phyloP scores from a whole-genome alignment of 2,329 filamentous ascomycete species.

The Bipolaris oryzae region DNA sequence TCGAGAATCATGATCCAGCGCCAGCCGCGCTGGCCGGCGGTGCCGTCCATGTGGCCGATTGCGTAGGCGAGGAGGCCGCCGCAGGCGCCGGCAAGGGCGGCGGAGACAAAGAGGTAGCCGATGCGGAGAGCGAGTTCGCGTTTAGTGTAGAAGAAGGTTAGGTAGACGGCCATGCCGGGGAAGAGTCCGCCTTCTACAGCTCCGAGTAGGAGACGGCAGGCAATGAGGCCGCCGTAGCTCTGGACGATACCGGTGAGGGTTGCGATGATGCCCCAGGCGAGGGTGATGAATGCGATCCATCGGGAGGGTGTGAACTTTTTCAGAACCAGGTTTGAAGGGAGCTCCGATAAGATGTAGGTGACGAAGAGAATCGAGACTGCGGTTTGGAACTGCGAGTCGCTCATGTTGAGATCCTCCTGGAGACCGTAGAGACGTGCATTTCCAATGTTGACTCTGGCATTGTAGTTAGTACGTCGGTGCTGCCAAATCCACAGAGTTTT shows the following conservation, averaged over 20 bases:
- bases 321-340: constrained; percentile 55
- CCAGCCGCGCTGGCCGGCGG: constrained; percentile 70
- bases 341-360: constrained; percentile 53
- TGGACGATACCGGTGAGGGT: constrained; percentile 71
- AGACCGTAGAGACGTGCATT: constrained; percentile 70
- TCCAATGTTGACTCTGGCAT: constrained; percentile 67
- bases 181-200: constrained; percentile 73
- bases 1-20: constrained; percentile 71
- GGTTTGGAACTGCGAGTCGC: constrained; percentile 70
- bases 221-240: constrained; percentile 69
- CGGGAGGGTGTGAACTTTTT: constrained; percentile 54
- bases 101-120: constrained; percentile 73
- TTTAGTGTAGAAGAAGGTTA: constrained; percentile 79
- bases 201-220: constrained; percentile 71
- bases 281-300: constrained; percentile 66
- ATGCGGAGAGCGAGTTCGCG: constrained; percentile 74
- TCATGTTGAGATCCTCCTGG: constrained; percentile 66
- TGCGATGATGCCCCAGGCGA: constrained; percentile 64
- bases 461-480: neutral
- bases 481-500: neutral
- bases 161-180: constrained; percentile 70
- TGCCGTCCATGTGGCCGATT: constrained; percentile 74
- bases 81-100: constrained; percentile 72
- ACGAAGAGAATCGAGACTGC: constrained; percentile 54
- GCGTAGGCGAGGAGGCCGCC: constrained; percentile 76